Conservation (phyloP, 2,329 filamentous ascomycete species). For the Epichloe typhina region DNA sequence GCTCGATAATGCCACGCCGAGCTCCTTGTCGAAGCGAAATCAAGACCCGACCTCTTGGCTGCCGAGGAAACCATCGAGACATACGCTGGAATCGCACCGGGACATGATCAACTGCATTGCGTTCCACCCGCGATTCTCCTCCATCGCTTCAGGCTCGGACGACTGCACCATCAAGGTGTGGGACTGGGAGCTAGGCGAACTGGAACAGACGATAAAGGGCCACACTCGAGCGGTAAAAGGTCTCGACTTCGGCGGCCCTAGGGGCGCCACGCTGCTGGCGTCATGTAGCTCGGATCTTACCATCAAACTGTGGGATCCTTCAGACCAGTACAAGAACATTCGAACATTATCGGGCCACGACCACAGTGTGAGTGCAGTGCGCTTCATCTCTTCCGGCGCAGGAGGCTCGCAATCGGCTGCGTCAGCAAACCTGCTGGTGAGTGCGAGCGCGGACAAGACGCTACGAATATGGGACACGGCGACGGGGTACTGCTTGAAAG, state of each 20-base stretch:
- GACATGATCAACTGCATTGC: slow-evolving; percentile 74
- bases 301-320: slow-evolving; percentile 90
- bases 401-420: slow-evolving; percentile 62
- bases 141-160: slow-evolving; percentile 78
- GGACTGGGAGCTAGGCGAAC: slow-evolving; percentile 90
- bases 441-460: slow-evolving; percentile 71
- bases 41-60: slow-evolving; percentile 80
- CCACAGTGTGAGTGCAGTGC: slow-evolving; percentile 74
- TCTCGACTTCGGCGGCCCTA: slow-evolving; percentile 78
- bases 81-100: slow-evolving; percentile 74
- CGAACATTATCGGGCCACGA: slow-evolving; percentile 84
- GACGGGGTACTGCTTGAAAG: slow-evolving; percentile 81
- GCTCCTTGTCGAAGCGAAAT: slow-evolving; percentile 57
- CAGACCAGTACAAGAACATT: slow-evolving; percentile 86
- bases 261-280: slow-evolving; percentile 52
- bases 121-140: slow-evolving; percentile 86
- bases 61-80: slow-evolving; percentile 66
- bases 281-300: slow-evolving; percentile 71
- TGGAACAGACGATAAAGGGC: slow-evolving; percentile 81
- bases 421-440: slow-evolving; percentile 68
- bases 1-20: slow-evolving; percentile 67
- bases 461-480: slow-evolving; percentile 83
- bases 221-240: slow-evolving; percentile 77
- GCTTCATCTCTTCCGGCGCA: slow-evolving; percentile 73
- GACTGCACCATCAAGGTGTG: slow-evolving; percentile 93